Conservation (phyloP, 2,329 filamentous ascomycete species). For the Cryphonectria japonica region DNA sequence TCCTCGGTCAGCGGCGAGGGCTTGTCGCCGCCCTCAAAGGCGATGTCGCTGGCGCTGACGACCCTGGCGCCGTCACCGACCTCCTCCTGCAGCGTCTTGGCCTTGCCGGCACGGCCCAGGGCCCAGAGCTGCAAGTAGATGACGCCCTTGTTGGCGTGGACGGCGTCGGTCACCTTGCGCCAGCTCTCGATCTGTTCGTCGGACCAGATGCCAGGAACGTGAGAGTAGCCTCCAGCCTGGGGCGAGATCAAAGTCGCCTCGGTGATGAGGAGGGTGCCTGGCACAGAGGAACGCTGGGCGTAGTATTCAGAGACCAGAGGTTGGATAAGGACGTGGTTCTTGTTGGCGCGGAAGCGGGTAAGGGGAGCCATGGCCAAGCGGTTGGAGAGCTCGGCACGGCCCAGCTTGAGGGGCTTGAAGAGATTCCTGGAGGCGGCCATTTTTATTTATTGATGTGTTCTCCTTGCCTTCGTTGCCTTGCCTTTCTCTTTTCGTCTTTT, state of each 20-base stretch:
- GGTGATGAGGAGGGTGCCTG: constrained; percentile 47
- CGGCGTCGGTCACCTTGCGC: constrained; percentile 61
- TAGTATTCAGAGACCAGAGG: constrained; percentile 48
- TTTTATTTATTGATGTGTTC: background rate
- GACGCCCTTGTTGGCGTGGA: constrained; percentile 63
- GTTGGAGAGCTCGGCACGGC: constrained; percentile 53
- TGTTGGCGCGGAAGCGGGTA: constrained; percentile 55
- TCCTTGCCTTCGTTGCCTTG: too few relatives aligned
- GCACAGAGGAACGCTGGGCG: constrained; percentile 44
- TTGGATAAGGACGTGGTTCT: constrained; percentile 31
- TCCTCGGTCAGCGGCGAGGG: constrained; percentile 47
- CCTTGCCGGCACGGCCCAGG: constrained; percentile 42
- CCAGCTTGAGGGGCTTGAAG: constrained; percentile 48
- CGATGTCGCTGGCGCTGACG: constrained; percentile 45
- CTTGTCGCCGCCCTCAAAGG: constrained; percentile 45
- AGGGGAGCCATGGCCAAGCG: constrained; percentile 56
- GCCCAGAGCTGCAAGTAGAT: constrained; percentile 66
- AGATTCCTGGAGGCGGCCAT: constrained; percentile 33
- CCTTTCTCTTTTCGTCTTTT: too few relatives aligned
- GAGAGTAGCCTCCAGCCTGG: constrained; percentile 41
- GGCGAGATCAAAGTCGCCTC: constrained; percentile 51
- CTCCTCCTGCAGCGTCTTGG: constrained; percentile 35
- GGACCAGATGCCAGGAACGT: constrained; percentile 62
- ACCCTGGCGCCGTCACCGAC: constrained; percentile 38
- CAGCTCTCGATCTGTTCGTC: constrained; percentile 59